Evolutionary conservation across 192 early-diverging fungal species (phyloP), one percentile per base, ranked within the genome.

Genomic region (Backusella luteola): DNA sequence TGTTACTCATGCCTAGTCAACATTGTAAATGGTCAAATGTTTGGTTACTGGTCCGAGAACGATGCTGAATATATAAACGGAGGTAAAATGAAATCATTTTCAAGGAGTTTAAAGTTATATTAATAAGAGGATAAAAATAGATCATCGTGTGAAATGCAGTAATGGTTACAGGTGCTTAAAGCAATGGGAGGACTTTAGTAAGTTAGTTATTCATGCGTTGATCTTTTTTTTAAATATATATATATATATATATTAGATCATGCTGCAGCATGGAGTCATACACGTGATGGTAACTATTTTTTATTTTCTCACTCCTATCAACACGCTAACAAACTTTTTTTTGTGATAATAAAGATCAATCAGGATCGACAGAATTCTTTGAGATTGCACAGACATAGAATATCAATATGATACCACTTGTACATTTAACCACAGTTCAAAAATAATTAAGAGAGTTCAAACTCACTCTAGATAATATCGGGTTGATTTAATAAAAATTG

Each of bases 31-130:
- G 73, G 73, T 0, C 73, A 74, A 42, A 66, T 74, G 1, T 74
- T 38, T 63, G 73, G 73, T 14, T 74, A 74, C 66, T 74, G 73
- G 73, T 63, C 56, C 29, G 56, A 63, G 56, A 63, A 63, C 4
- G 56, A 63, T 29, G 56, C 56, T 26, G 56, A 63, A 63, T 63
- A 4, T 29, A 63, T 63, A 3, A 63, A 63, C 32, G 56, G 56
- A 63, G 56, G 56, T 63, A 63, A 29, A 29, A 29, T 2, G 3
- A 23, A 11, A 12, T 29, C 38, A 7, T 39, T 12, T 14, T 21
- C 32, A n/a, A 49, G 19, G 46, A 49, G 46, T 49, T 49, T 23
- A 59, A 6, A 59, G 7, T 8, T 26, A 26, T 59, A 29, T 63
- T 29, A 26, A 32, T 0, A 32, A 23, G 4, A 63, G 12, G 56